Evolutionary conservation across 108 stramenopile genomes (phyloP), one percentile per base, ranked within the genome.

Genomic region (Fistulifera solaris): DNA sequence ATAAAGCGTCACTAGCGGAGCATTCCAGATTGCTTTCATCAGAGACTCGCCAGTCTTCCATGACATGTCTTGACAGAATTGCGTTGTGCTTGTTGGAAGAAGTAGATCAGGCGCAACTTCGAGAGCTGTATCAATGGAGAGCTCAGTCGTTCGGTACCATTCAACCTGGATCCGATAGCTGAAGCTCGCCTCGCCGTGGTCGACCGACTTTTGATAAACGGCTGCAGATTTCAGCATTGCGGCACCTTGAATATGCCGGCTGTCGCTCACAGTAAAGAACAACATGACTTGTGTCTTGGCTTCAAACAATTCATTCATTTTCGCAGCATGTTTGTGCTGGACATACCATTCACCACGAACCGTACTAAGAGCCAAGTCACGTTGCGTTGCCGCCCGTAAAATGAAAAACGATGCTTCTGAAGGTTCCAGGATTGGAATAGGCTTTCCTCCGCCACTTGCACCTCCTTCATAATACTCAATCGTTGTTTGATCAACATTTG

Each of bases 21-120:
- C 76, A 55, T 91, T 91, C 89, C 89, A 91, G 27, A 87, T 26
- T 8, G 84, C 89, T 57, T 87, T 87, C 80, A 91, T 85, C 8
- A 91, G 71, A 0, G 83, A 74, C 56, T 91, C 89, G 35, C 89
- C 89, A 8, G 85, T 87, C 59, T 68, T 72, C 14, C 59, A 58
- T 23, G 75, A 67, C 85, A 90, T 90, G 42, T 86, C 80, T 63
- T 84, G 80, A 53, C 89, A 90, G 45, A 73, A 80, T 48, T 86
- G 73, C 2, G 89, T 86, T 11, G 63, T 43, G 1, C 66, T 51
- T 15, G 85, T 90, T 6, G 89, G 89, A 2, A 85, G 56, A 22
- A 85, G 59, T 12, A 91, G 58, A 78, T 87, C 79, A 11, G 85
- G 77, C 8, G 85, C 83, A 1, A 81, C 89, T 52, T 80, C 89